A percentile compares a stretch with the other conserved stretches of the same genome.
phyloP scores from a whole-genome alignment of 202 grass and related monocot species.

The Elaeis oleifera region DNA sequence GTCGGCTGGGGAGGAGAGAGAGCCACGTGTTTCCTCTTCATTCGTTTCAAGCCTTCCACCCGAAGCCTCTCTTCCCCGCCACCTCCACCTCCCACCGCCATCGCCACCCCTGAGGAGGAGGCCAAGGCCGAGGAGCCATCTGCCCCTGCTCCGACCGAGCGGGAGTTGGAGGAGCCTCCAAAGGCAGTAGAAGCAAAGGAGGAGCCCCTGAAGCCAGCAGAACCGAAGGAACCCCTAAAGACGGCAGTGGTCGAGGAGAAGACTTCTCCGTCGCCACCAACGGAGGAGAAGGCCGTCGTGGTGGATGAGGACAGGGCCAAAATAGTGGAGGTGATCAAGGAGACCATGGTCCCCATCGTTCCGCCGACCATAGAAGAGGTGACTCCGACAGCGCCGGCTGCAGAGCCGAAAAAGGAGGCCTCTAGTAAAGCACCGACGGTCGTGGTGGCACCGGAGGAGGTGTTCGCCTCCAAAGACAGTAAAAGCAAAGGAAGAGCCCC shows the following conservation, averaged over 20 bases:
- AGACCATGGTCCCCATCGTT: not conserved
- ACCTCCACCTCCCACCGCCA: too few species aligned
- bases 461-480: too few species aligned
- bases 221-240: slow-evolving; percentile 24
- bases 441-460: not conserved
- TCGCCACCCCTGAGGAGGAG: too few species aligned
- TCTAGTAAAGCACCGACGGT: not conserved
- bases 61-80: too few species aligned
- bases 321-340: not conserved
- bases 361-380: not conserved
- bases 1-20: too few species aligned
- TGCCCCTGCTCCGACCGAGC: too few species aligned
- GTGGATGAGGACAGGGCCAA: slow-evolving; percentile 13
- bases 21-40: too few species aligned
- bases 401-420: not conserved
- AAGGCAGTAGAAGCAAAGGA: too few species aligned
- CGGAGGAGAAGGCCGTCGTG: not conserved
- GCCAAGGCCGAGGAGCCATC: too few species aligned
- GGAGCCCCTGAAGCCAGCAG: slow-evolving; percentile 2
- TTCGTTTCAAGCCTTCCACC: too few species aligned
- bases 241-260: slow-evolving; percentile 19
- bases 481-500: too few species aligned
- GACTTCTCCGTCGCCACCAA: not conserved
- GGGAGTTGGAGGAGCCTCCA: not conserved
- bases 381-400: not conserved